A percentile compares a stretch with the other conserved stretches of the same genome.
Evolutionary conservation across 257 asterid genomes (phyloP).

Genomic region (Solanum clarkiae): DNA sequence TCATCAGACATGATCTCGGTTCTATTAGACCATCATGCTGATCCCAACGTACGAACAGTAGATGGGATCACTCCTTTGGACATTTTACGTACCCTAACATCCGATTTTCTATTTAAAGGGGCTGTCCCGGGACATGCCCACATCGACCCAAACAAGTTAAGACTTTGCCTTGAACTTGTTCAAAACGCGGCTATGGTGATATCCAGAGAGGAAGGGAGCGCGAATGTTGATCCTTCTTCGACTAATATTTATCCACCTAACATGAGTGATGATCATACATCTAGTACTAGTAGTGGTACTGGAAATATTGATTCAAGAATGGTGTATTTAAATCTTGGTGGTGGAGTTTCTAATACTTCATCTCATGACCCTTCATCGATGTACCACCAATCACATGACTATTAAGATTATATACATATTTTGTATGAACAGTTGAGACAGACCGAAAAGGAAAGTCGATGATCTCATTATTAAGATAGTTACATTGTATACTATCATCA

Average conservation of each 20-base stretch:
- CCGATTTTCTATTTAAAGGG: slow-evolving; percentile 82
- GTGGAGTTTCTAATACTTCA: slow-evolving; percentile 21
- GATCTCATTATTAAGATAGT: background rate
- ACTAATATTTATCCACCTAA: slow-evolving; percentile 40
- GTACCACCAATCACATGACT: slow-evolving; percentile 63
- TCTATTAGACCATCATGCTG: slow-evolving; percentile 90
- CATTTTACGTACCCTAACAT: slow-evolving; percentile 81
- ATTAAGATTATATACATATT: background rate
- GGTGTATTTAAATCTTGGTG: slow-evolving; percentile 76
- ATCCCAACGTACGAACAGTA: slow-evolving; percentile 69
- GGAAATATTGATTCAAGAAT: slow-evolving; percentile 54
- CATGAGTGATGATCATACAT: slow-evolving; percentile 37
- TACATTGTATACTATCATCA: background rate
- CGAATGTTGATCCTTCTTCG: slow-evolving; percentile 13
- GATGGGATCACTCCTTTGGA: slow-evolving; percentile 82
- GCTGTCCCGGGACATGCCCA: slow-evolving; percentile 73
- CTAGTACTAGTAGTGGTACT: slow-evolving; percentile 26
- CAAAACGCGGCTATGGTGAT: slow-evolving; percentile 95
- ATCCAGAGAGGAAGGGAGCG: slow-evolving; percentile 73
- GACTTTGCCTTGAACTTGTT: slow-evolving; percentile 86
- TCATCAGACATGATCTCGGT: slow-evolving; percentile 98
- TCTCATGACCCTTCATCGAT: slow-evolving; percentile 38
- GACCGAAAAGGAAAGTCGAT: background rate
- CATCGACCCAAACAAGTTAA: slow-evolving; percentile 70
- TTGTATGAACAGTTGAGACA: background rate